phyloP scores from a whole-genome alignment of 257 asterid genomes.

The Knoxia roxburghii region DNA sequence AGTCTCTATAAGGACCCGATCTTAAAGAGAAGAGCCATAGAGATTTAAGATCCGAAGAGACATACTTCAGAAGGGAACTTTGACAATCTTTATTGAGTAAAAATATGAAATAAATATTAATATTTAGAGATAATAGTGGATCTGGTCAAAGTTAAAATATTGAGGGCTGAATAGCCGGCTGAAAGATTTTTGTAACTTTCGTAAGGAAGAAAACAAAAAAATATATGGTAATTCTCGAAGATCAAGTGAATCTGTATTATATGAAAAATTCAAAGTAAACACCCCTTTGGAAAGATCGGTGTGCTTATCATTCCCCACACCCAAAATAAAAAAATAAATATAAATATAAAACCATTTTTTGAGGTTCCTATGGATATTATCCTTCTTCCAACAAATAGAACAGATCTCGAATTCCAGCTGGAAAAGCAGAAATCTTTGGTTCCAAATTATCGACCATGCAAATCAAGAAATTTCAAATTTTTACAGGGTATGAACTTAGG shows the following conservation, averaged over 20 bases:
- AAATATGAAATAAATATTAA: not conserved
- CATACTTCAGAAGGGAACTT: not conserved
- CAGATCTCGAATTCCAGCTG: not conserved
- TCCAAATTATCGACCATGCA: too few relatives aligned
- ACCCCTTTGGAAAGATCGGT: conserved; percentile 5
- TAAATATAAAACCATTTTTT: not conserved
- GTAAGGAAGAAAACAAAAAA: conserved; percentile 31
- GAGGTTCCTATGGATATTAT: not conserved
- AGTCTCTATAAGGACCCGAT: too few relatives aligned
- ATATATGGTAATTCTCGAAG: not conserved
- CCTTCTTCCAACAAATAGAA: not conserved
- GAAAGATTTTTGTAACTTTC: conserved; percentile 28
- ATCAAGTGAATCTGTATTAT: conserved; percentile 7
- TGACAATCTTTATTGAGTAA: too few relatives aligned
- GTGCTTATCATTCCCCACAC: too few relatives aligned
- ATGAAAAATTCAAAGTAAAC: conserved; percentile 7
- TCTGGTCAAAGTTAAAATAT: conserved; percentile 19
- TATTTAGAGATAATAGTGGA: conserved; percentile 4
- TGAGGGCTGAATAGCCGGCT: conserved; percentile 29
- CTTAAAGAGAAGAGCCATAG: not conserved
- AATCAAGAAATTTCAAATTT: not conserved
- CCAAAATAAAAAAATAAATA: not conserved
- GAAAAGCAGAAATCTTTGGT: not conserved
- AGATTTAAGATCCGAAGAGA: not conserved
- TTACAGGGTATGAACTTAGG: too few relatives aligned